phyloP scores from a whole-genome alignment of 108 stramenopile species.

The Cyclotella sp. region DNA sequence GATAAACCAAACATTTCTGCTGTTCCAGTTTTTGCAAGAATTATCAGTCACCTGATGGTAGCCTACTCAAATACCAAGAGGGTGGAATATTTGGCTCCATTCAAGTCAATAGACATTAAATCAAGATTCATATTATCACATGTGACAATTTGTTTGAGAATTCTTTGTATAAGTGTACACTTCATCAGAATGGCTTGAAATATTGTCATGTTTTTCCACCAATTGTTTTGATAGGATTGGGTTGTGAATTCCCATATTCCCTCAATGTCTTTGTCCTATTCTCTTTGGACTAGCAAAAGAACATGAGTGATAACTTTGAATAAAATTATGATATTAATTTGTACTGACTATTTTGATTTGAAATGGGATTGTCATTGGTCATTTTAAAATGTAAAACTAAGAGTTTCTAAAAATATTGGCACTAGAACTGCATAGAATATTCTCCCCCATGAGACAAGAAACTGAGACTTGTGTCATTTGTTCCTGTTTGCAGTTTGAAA shows the following conservation, averaged over 20 bases:
- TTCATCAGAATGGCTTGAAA: slow-evolving; percentile 36
- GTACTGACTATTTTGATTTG: no score
- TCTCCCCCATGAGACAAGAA: no score
- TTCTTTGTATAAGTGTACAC: slow-evolving; percentile 42
- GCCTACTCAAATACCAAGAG: slow-evolving; percentile 37
- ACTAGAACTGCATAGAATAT: no score
- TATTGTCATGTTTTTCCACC: slow-evolving; percentile 43
- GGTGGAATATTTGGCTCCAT: slow-evolving; percentile 37
- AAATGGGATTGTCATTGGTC: no score
- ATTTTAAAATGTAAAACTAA: no score
- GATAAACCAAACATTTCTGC: slow-evolving; percentile 31
- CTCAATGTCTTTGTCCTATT: neutral
- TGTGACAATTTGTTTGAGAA: slow-evolving; percentile 31
- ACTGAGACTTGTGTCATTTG: no score
- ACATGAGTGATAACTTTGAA: no score
- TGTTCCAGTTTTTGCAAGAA: slow-evolving; percentile 7
- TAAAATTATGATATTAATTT: no score
- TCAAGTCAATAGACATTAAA: slow-evolving; percentile 34
- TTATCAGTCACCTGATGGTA: slow-evolving; percentile 17
- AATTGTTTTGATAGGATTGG: slow-evolving; percentile 28
- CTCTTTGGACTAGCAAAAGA: no score
- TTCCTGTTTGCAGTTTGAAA: no score
- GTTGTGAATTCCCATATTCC: slow-evolving; percentile 48
- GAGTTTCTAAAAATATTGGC: no score
- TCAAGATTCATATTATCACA: slow-evolving; percentile 35